Base-by-base conservation (phyloP, 768 basidiomycete species). In the Leccinum truebloodii region DNA sequence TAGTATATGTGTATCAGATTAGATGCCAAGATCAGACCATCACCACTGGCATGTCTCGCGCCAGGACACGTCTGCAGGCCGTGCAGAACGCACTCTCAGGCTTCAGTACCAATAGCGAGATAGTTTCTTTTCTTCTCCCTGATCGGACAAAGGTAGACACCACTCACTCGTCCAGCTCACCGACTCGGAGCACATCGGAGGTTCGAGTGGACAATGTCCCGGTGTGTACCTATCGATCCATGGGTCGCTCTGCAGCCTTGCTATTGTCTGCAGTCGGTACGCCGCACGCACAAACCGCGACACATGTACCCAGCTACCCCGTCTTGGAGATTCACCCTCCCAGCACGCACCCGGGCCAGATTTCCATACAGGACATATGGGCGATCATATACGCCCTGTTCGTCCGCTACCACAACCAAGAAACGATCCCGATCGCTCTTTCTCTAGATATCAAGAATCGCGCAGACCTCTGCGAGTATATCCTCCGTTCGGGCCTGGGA, bases 301-400 rank as follows among this genome's bases (percentile, higher is more conserved):
- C 58, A 1, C 68, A 69, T 32, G 63, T 71, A 20, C 68, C 64
- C 5, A 37, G 52, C 18, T 71, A 66, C 50, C 68, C 61, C 4
- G 67, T 69, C 14, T 48, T 69, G 4, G 64, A 60, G 35, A 63
- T 71, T 9, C 14, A 20, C 22, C 48, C 57, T 20, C n/a, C 59
- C 44, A 24, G 26, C 24, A n/a, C 50, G 13, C 35, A 46, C 37
- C 28, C 28, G 28, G 2, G 28, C 28, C 41, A 14, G 20, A 69
- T 75, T 39, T 49, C 70, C 14, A 55, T 77, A 26, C 58, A 69
- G 10, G 74, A 81, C 57, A 55, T 75, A 26, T 83, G 82, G 82
- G 75, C 69, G 4, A 65, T 69, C 39, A 61, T 81, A 16, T 78
- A 82, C 59, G 74, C 76, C 12, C 69, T 83, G 3, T 81, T 79